These are phyloP conservation scores for Acer campestre DNA, from an alignment of 345 rosid species.

Conservation along the genomic window DNA sequence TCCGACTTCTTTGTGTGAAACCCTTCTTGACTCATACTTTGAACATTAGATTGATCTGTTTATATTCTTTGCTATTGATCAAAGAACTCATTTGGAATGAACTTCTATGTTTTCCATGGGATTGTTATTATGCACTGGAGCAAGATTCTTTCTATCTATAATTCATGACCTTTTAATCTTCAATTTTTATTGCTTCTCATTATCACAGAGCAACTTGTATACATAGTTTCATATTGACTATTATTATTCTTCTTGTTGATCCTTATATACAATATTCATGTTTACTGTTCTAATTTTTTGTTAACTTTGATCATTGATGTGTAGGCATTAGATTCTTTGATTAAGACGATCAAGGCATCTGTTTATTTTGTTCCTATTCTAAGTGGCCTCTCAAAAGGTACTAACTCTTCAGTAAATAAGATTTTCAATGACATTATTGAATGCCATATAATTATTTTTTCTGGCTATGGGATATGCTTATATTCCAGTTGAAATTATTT, in stretches of 20 bases:
- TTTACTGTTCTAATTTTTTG: neutral
- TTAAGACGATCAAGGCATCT: slow-evolving; percentile 41
- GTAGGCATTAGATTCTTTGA: slow-evolving; percentile 69
- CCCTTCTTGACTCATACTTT: neutral
- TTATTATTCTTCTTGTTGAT: neutral
- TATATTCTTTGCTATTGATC: neutral
- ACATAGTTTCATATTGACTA: neutral
- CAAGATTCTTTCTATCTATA: neutral
- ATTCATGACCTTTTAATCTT: neutral
- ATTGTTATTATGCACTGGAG: neutral
- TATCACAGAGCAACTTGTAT: neutral
- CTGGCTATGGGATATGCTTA: neutral
- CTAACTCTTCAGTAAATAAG: neutral
- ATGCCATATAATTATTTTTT: neutral
- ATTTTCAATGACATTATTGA: neutral
- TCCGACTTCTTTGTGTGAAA: neutral
- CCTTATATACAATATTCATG: slow-evolving; percentile 1
- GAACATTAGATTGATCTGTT: neutral
- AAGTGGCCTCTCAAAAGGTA: slow-evolving; percentile 81
- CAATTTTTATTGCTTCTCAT: slow-evolving; percentile 2
- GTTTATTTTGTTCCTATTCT: slow-evolving; percentile 61
- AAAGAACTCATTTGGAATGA: neutral
- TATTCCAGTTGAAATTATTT: neutral
- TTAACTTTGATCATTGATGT: slow-evolving; percentile 25
- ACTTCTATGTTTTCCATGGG: neutral